phyloP scores from a whole-genome alignment of 495 filamentous ascomycete species.

The Penicillium paradoxum region DNA sequence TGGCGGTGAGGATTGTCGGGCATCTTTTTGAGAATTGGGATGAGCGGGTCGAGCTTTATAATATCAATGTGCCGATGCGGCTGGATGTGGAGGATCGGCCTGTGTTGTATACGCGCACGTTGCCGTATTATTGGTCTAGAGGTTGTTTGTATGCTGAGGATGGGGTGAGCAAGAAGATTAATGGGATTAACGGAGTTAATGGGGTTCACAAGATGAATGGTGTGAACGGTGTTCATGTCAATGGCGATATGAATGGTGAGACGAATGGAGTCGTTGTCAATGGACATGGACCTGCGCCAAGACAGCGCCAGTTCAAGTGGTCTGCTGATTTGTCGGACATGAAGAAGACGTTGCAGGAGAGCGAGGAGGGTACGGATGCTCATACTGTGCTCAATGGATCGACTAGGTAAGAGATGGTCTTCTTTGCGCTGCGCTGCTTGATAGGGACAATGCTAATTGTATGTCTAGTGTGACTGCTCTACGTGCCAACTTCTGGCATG shows the following conservation, averaged over 20 bases:
- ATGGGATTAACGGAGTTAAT: constrained; percentile 15
- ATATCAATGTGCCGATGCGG: constrained; percentile 77
- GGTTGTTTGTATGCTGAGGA: constrained; percentile 76
- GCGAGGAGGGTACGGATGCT: constrained; percentile 80
- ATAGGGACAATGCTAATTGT: constrained; percentile 1
- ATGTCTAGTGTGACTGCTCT: constrained; percentile 75
- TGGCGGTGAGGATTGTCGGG: constrained; percentile 69
- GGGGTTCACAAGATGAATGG: no score
- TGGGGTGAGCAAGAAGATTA: constrained; percentile 2
- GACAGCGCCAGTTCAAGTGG: constrained; percentile 40
- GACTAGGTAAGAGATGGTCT: constrained; percentile 32
- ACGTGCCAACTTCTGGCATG: constrained; percentile 88
- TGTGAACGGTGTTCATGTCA: constrained; percentile 57
- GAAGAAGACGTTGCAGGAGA: constrained; percentile 41
- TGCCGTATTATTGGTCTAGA: constrained; percentile 82
- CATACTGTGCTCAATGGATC: constrained; percentile 80
- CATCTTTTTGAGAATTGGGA: constrained; percentile 70
- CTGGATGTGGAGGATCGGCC: constrained; percentile 54
- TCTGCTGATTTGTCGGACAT: constrained; percentile 43
- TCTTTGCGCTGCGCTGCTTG: background rate
- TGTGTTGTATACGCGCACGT: constrained; percentile 67
- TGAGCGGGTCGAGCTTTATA: constrained; percentile 73
- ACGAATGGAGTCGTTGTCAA: constrained; percentile 11
- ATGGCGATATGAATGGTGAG: constrained; percentile 42
- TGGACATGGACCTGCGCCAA: constrained; percentile 14